phyloP scores from a whole-genome alignment of 2,329 filamentous ascomycete species.

The Pseudogymnoascus pannorum region DNA sequence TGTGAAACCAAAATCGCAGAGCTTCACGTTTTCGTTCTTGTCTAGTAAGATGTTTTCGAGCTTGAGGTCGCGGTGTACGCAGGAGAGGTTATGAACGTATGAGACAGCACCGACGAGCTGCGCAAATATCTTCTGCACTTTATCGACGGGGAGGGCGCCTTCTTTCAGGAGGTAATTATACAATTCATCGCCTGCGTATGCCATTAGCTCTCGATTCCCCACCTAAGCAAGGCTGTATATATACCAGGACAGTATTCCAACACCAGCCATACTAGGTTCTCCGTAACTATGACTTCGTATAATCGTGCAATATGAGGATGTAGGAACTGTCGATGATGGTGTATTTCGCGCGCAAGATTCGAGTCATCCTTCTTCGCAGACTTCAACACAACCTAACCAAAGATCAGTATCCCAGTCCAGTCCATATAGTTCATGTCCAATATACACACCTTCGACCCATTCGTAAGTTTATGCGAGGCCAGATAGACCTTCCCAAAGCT shows the following conservation, averaged over 20 bases:
- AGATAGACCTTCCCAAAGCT: conserved; percentile 98
- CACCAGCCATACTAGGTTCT: conserved; percentile 89
- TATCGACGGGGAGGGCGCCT: conserved; percentile 73
- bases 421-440: neutral
- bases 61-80: conserved; percentile 94
- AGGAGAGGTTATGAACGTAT: conserved; percentile 91
- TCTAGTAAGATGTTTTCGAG: conserved; percentile 94
- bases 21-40: conserved; percentile 93
- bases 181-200: conserved; percentile 73
- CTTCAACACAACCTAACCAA: conserved; percentile 82
- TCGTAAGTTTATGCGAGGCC: conserved; percentile 92
- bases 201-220: conserved; percentile 24
- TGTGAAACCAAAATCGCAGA: conserved; percentile 97
- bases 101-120: conserved; percentile 91
- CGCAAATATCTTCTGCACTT: conserved; percentile 92
- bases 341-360: conserved; percentile 94
- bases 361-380: conserved; percentile 93
- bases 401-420: conserved; percentile 11
- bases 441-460: conserved; percentile 78
- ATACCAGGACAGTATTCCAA: conserved; percentile 91
- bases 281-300: conserved; percentile 97
- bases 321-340: conserved; percentile 95
- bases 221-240: conserved; percentile 20
- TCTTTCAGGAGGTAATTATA: conserved; percentile 92
- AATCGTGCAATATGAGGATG: conserved; percentile 94